phyloP scores from a whole-genome alignment of 164 flowering plant genomes.

The Nymphaea thermarum region DNA sequence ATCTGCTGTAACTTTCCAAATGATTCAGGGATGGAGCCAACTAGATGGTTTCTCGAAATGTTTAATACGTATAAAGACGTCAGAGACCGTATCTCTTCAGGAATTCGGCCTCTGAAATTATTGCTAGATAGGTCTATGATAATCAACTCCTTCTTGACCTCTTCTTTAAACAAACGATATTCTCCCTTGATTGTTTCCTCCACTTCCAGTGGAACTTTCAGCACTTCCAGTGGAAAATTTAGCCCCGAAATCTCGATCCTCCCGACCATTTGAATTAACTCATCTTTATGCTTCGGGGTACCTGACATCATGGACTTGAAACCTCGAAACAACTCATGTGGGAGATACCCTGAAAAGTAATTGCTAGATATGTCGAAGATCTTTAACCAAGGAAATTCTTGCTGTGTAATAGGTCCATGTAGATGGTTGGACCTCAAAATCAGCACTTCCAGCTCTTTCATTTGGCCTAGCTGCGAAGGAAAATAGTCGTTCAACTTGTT shows the following conservation, averaged over 20 bases:
- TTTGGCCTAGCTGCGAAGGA: constrained; percentile 34
- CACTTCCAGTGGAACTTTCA: not conserved
- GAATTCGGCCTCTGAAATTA: not conserved
- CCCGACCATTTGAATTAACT: not conserved
- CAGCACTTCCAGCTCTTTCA: constrained; percentile 35
- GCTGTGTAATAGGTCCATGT: constrained; percentile 17
- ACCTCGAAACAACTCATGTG: not conserved
- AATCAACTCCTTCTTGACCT: not conserved
- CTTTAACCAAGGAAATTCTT: constrained; percentile 25
- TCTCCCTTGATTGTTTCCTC: not conserved
- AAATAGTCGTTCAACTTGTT: constrained; percentile 33
- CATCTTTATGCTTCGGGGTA: not conserved
- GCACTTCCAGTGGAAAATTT: not conserved
- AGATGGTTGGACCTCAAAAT: constrained; percentile 42
- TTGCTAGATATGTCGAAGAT: constrained; percentile 45
- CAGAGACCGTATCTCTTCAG: not conserved
- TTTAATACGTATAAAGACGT: not conserved
- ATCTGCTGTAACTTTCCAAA: not conserved
- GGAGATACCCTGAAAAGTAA: constrained; percentile 29
- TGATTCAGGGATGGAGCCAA: not conserved
- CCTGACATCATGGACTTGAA: not conserved
- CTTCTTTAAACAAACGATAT: not conserved
- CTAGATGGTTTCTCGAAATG: not conserved
- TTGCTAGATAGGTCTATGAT: not conserved
- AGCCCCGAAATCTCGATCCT: not conserved